A percentile compares a stretch with the other conserved stretches of the same genome.
Conservation (phyloP, 306 rosid species). For the Luffa acutangula region DNA sequence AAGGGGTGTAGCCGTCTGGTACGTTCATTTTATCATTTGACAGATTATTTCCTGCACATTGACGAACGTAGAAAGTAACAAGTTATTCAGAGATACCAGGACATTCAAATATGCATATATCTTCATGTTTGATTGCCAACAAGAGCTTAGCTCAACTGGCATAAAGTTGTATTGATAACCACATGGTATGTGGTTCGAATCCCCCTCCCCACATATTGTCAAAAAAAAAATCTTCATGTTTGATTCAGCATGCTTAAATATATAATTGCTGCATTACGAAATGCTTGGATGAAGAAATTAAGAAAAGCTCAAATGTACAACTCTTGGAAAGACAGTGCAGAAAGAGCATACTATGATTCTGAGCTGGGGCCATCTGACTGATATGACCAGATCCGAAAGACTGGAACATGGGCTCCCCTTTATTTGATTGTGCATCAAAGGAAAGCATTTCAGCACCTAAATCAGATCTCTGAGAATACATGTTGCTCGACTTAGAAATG, state of each 20-base stretch:
- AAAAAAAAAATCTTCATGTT: neutral
- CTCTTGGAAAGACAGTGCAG: neutral
- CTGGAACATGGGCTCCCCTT: slow-evolving; percentile 12
- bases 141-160: no score
- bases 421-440: slow-evolving; percentile 1
- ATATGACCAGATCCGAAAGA: slow-evolving; percentile 4
- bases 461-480: slow-evolving; percentile 43
- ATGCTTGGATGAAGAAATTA: neutral
- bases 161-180: no score
- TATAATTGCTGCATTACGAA: neutral
- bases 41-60: slow-evolving; percentile 8
- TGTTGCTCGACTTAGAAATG: slow-evolving; percentile 18
- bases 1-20: slow-evolving; percentile 1
- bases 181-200: no score
- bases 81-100: neutral
- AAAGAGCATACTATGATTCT: slow-evolving; percentile 5
- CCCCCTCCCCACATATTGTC: no score
- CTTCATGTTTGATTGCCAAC: neutral
- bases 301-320: neutral
- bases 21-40: slow-evolving; percentile 4
- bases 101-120: neutral
- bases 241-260: slow-evolving; percentile 2
- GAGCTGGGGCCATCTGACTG: neutral
- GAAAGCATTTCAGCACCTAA: slow-evolving; percentile 13
- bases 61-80: neutral